Evolutionary conservation across 495 filamentous ascomycete genomes (phyloP), one percentile per base, ranked within the genome.

Genomic region (Alectoria sarmentosa): DNA sequence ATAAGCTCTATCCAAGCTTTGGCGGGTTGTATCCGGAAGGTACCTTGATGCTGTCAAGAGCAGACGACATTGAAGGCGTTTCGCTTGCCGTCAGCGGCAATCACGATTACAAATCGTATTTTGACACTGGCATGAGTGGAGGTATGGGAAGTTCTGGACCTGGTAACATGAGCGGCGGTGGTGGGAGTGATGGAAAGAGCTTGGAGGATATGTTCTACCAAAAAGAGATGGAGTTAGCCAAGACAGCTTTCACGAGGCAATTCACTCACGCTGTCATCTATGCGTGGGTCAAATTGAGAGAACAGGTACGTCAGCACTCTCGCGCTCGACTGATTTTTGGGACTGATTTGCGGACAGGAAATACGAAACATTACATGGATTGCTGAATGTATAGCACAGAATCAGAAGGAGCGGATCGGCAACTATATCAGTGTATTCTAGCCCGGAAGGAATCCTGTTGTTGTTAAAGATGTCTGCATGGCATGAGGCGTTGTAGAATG

Each of bases 361-460:
- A 96, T 98, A 74, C 90, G 94, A 46, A 99, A 99, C 72, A 94
- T 99, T 71, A 98, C 93, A 56, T 99, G 94, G 94, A 99, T 99
- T 72, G 87, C 95, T 13, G 94, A 99, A 76, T 99, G 94, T 78
- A 99, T 99, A 84, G 94, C 94, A 57, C 94, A 99, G 77, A 96
- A 96, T 80, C 94, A 99, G 81, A 99, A 98, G 79, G 94, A 99
- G 76, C 85, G 94, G 74, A 98, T 99, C 73, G 86, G 88, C 69
- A 99, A 97, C 75, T 99, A 96, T 76, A 98, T 98, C 73, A 96
- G 91, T 77, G 92, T 98, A 65, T 96, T 98, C 72, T 92, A 80
- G 74, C 62, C 30, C 36, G 59, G 36, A 36, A 17, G 13, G 13
- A 34, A 34, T 37, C 5, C 1, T n/a, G 23, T 23, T 34, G 48